These are phyloP conservation scores for Orobanche coerulescens DNA, from an alignment of 257 asterid species.

Conservation along the genomic window DNA sequence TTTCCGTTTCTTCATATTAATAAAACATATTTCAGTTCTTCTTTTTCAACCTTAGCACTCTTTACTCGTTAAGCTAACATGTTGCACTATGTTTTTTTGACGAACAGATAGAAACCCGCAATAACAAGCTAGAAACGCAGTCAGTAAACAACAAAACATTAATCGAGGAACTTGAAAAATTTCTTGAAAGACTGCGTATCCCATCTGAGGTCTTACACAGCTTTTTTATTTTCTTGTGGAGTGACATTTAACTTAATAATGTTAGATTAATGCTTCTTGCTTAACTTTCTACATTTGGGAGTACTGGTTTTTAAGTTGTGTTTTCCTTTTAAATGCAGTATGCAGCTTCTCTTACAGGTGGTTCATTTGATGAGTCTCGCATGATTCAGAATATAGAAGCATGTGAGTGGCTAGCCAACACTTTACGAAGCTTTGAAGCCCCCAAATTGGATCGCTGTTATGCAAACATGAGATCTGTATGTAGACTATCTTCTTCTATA, in stretches of 20 bases:
- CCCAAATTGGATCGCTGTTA: conserved; percentile 75
- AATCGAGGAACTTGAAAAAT: conserved; percentile 92
- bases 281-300: conserved; percentile 8
- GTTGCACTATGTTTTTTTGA: conserved; percentile 17
- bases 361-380: conserved; percentile 91
- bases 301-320: conserved; percentile 21
- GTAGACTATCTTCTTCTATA: conserved; percentile 29
- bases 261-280: conserved; percentile 10
- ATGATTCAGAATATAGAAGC: conserved; percentile 97
- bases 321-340: conserved; percentile 47
- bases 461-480: conserved; percentile 75
- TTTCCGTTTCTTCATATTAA: too few species aligned
- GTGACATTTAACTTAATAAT: conserved; percentile 14
- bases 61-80: too few species aligned
- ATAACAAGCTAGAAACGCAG: conserved; percentile 98
- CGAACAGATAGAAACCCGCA: conserved; percentile 92
- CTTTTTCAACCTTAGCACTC: conserved; percentile 19
- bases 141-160: conserved; percentile 81
- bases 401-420: conserved; percentile 91
- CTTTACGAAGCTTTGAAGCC: conserved; percentile 65
- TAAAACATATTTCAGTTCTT: too few species aligned
- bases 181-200: conserved; percentile 74
- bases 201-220: conserved; percentile 69
- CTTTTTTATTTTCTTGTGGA: conserved; percentile 4
- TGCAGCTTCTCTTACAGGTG: conserved; percentile 69